Conservation (phyloP, 352 stramenopile genomes). For the Phytophthora pini region DNA sequence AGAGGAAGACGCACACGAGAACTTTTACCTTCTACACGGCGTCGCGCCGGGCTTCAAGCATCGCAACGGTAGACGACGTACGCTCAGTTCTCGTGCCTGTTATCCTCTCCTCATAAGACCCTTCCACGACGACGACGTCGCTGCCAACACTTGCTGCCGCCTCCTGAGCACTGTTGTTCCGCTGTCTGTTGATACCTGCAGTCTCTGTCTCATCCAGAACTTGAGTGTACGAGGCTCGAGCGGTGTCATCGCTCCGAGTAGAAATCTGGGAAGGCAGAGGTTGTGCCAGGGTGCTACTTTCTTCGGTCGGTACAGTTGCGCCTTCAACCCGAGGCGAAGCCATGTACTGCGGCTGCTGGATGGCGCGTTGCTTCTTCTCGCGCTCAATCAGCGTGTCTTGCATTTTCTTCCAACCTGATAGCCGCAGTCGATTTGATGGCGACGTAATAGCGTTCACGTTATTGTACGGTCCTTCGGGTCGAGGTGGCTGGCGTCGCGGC, state of each 20-base stretch:
- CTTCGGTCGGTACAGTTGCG: constrained; percentile 6
- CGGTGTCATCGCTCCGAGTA: constrained; percentile 17
- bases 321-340: constrained; percentile 25
- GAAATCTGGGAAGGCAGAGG: constrained; percentile 11
- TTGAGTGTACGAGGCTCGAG: constrained; percentile 20
- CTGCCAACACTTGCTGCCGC: constrained; percentile 10
- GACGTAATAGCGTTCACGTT: constrained; percentile 74
- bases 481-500: constrained; percentile 13
- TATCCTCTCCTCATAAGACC: constrained; percentile 30
- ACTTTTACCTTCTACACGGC: constrained; percentile 11
- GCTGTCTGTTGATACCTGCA: constrained; percentile 3
- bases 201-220: constrained; percentile 15
- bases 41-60: constrained; percentile 28
- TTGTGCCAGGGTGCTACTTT: constrained; percentile 2
- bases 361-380: constrained; percentile 58
- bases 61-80: constrained; percentile 21
- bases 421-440: constrained; percentile 66
- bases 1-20: constrained; percentile 5
- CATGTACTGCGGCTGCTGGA: constrained; percentile 33
- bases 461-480: constrained; percentile 68
- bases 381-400: constrained; percentile 62
- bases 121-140: constrained; percentile 23
- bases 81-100: constrained; percentile 13
- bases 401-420: constrained; percentile 67
- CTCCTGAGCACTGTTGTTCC: constrained; percentile 12